Percentiles rank a stretch among this genome's conserved stretches.
These are phyloP conservation scores for Paramecium primaurelia DNA, from an alignment of 73 alveolate species.

Conservation along the genomic window DNA sequence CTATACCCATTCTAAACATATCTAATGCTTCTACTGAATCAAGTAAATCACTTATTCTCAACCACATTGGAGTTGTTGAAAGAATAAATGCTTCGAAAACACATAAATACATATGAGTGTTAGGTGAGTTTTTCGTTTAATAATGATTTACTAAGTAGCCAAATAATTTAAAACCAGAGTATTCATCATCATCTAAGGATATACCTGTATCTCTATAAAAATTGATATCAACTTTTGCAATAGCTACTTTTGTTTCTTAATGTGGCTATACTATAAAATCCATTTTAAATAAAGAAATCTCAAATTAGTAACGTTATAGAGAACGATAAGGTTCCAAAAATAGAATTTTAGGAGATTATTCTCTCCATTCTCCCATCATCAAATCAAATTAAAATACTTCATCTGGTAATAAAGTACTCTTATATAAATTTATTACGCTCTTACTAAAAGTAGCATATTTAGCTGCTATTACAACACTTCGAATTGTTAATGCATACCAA, in stretches of 20 bases:
- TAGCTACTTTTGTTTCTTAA: not conserved
- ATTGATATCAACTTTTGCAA: not conserved
- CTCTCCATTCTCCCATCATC: slow-evolving; percentile 48
- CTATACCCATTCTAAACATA: not conserved
- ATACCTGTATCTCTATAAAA: not conserved
- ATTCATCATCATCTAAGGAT: not conserved
- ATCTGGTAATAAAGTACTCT: not conserved
- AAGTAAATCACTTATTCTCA: not conserved
- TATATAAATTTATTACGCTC: not conserved
- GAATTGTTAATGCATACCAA: not conserved
- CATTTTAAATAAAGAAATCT: not conserved
- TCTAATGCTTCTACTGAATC: not conserved
- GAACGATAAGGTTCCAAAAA: not conserved
- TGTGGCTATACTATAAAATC: slow-evolving; percentile 25
- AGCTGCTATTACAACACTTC: slow-evolving; percentile 31
- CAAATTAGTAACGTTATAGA: not conserved
- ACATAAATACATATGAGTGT: not conserved
- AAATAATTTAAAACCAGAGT: slow-evolving; percentile 4
- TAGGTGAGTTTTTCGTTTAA: not conserved
- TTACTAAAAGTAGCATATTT: slow-evolving; percentile 22
- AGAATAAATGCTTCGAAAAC: not conserved
- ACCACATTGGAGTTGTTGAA: not conserved
- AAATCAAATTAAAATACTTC: not conserved
- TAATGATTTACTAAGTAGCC: not conserved
- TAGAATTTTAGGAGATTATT: not conserved